Base-by-base conservation (phyloP, 306 rosid species). In the Cicer pinnatifidum region DNA sequence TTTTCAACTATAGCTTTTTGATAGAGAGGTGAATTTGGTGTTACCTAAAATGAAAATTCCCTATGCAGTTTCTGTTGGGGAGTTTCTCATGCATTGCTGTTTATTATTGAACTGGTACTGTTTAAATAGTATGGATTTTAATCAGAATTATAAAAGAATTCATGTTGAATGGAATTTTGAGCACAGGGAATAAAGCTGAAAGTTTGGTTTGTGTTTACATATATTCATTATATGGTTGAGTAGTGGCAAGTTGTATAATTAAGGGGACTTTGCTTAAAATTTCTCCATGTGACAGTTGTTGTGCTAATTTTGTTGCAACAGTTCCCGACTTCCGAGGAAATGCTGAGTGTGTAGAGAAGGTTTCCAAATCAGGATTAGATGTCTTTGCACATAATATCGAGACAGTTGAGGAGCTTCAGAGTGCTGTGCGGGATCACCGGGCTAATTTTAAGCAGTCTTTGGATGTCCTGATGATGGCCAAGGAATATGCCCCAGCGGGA, bases 241-340 rank as follows among this genome's bases (percentile, higher is more conserved):
- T 62, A 47, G 20, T 45, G 12, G 41, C 39, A 58, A 54, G 69
- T 43, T 72, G 40, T 57, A 60, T 61, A 44, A 40, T 61, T 38
- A 23, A 50, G 64, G 69, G 47, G 20, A 52, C 52, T 48, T 13
- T 38, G 75, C 60, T 48, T 44, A 15, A 57, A 35, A 17, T 58
- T 64, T 84, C 68, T 54, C 23, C 3, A 23, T 67, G 33, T 83
- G 64, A 78, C 50, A 19, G 11, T 60, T 23, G 52, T 54, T 76
- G 71, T 23, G 13, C 47, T 45, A 6, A 64, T 84, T 61, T 79
- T 81, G 39, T 73, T 70, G 60, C 78, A 64, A 70, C 73, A 95
- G 99, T 91, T 85, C 99, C 99, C 71, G 99, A 95, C 80, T 95
- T 95, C 74, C 91, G 83, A 82, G 99, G 99, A 88, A 89, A 95